Evolutionary conservation across 768 basidiomycete species (phyloP), one percentile per base, ranked within the genome.

Genomic region (Mycena olivaceomarginata): DNA sequence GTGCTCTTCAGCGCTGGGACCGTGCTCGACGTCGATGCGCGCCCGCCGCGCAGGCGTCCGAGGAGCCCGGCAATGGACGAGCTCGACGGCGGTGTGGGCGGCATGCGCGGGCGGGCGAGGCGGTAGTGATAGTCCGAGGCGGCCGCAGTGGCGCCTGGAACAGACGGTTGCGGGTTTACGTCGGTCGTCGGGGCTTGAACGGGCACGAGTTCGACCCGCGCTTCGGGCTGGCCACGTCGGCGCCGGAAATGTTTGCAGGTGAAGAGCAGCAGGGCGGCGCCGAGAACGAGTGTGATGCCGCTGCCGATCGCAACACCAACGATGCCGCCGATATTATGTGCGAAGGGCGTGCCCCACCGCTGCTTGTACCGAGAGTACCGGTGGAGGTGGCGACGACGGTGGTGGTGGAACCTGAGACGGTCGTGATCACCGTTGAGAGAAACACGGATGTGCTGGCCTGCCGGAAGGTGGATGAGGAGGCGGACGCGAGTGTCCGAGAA

Each of bases 291-390:
- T 0, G 63, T 51, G 16, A 70, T 37, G 15, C 63, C 62, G 31
- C 74, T 62, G n/a, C 74, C 69, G n/a, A 76, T 13, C 0, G 74
- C 74, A 43, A 76, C 56, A 39, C 74, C 74, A 1, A 75, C 43
- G 51, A 75, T 75, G 16, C 60, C 74, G 40, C 74, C 74, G 48
- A 68, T 62, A 25, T 75, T 75, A 22, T 31, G 74, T 25, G 74
- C 4, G 41, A 75, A 75, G 2, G 59, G 12, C 8, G 10, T 20
- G 48, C 59, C 56, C 20, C 20, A n/a, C 62, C 12, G 40, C 39
- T 41, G 40, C 62, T 62, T 4, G 48, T 56, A 16, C 39, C 37
- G 18, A 70, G 66, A 1, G 22, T 12, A 4, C 40, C 43, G 9
- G 56, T 18, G 1, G 62, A 56, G n/a, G 68, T 57, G 20, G 74